Base-by-base conservation (phyloP, 1,139 yeast species). In the Scheffersomyces titani region DNA sequence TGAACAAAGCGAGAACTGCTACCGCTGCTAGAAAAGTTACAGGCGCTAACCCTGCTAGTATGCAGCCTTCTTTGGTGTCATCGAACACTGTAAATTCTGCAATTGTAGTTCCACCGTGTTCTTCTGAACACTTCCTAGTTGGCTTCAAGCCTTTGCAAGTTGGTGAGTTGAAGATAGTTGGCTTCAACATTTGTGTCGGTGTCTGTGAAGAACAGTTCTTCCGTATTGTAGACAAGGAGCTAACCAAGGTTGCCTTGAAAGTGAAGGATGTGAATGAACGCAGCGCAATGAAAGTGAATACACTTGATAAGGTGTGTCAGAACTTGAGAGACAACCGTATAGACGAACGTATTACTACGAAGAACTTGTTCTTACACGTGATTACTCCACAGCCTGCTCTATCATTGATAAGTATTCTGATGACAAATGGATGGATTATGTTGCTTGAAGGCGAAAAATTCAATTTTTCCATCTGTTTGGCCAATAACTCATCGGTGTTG, bases 371-470 rank as follows among this genome's bases (percentile, higher is more conserved):
- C 1, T 64, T 78, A 6, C 70, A 73, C 4, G 89, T 89, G 0
- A 77, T 89, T 18, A 81, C 87, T 1, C 83, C 88, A 0, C 93
- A 90, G 64, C 97, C 97, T 0, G 73, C 80, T 7, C 72, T 91
- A 52, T 79, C 85, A 1, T 69, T 89, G 6, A 73, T 83, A 1
- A 78, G 82, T 49, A 72, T 84, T 6, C 82, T 86, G 67, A 76
- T 89, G 6, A 80, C 83, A 44, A 87, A 87, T 64, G 86, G 87
- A 2, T 87, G 91, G 86, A 66, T 88, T 3, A 88, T 90, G 92
- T 70, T 91, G n/a, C 71, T 91, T 21, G 97, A 91, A 66, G 97
- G 97, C 5, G 96, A 92, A 63, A 74, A 76, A 53, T 78, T 78
- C 54, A 65, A 71, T 3, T 84, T 90, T 57, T 72, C 80, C 0